Percentiles rank a stretch among this genome's conserved stretches.
phyloP scores from a whole-genome alignment of 139 green algal genomes.

The Coccomyxa sp. region DNA sequence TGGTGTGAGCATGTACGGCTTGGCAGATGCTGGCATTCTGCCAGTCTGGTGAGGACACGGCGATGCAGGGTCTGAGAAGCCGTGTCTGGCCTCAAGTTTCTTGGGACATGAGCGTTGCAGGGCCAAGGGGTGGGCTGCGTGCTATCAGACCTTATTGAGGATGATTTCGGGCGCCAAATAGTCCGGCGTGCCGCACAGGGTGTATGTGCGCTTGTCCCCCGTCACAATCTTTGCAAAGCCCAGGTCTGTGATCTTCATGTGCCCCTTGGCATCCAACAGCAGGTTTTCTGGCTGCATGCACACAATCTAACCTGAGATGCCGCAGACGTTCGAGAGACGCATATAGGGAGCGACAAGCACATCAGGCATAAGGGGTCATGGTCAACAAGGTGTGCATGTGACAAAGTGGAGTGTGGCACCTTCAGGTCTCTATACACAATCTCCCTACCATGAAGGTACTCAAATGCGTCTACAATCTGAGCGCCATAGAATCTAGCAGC shows the following conservation, averaged over 20 bases:
- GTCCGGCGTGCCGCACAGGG: conserved; percentile 67
- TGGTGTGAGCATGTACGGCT: too few relatives aligned
- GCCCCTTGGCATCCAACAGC: conserved; percentile 56
- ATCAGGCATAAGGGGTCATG: too few relatives aligned
- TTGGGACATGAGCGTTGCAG: too few relatives aligned
- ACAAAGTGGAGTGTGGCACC: too few relatives aligned
- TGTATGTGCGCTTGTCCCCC: conserved; percentile 35
- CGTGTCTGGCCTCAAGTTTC: too few relatives aligned
- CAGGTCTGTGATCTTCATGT: conserved; percentile 78
- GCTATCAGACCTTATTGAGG: conserved; percentile 43
- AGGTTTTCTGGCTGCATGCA: conserved; percentile 72
- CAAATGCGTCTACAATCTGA: conserved; percentile 57
- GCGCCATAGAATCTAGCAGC: conserved; percentile 64
- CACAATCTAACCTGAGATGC: not conserved
- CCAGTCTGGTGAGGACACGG: too few relatives aligned
- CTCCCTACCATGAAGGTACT: conserved; percentile 53
- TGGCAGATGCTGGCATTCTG: too few relatives aligned
- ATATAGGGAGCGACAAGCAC: too few relatives aligned
- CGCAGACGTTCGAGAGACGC: conserved; percentile 33
- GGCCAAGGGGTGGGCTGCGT: too few relatives aligned
- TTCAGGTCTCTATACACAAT: conserved; percentile 74
- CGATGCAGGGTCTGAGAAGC: too few relatives aligned
- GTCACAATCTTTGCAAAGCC: conserved; percentile 71
- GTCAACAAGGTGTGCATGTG: too few relatives aligned
- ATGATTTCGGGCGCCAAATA: conserved; percentile 83